A percentile compares a stretch with the other conserved stretches of the same genome.
These are phyloP conservation scores for Magnaporthiopsis poae DNA, from an alignment of 2,329 filamentous ascomycete species.

Conservation along the genomic window DNA sequence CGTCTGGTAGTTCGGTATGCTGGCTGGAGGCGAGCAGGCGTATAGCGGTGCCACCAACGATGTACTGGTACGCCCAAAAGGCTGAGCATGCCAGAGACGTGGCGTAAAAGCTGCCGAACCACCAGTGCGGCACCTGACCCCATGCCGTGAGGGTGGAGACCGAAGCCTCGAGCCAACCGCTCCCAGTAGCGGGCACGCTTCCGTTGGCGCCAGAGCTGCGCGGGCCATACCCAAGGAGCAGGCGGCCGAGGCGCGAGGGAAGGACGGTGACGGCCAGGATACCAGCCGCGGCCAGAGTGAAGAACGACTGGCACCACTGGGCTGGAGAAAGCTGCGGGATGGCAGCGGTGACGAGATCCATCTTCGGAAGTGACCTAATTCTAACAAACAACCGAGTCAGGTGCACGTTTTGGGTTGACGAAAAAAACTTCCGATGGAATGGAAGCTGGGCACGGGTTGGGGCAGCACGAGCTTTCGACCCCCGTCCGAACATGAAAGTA, in stretches of 20 bases:
- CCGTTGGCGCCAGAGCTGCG: constrained; percentile 21
- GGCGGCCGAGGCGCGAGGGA: constrained; percentile 32
- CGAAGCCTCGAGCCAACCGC: constrained; percentile 17
- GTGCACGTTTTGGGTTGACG: not conserved
- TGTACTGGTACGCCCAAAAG: constrained; percentile 64
- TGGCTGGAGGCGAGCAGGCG: constrained; percentile 29
- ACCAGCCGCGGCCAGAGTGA: constrained; percentile 30
- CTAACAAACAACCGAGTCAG: not conserved
- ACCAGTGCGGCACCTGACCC: constrained; percentile 15
- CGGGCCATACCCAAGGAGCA: constrained; percentile 43
- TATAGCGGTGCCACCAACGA: constrained; percentile 44
- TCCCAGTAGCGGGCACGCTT: constrained; percentile 4
- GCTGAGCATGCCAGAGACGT: constrained; percentile 58
- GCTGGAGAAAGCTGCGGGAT: constrained; percentile 16
- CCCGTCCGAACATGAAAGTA: not conserved
- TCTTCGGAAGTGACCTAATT: not conserved
- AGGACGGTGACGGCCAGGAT: constrained; percentile 34
- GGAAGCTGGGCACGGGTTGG: not conserved
- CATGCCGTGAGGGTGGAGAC: constrained; percentile 27
- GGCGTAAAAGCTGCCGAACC: constrained; percentile 76
- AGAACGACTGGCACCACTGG: constrained; percentile 36
- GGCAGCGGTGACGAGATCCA: not conserved
- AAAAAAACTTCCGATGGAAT: not conserved
- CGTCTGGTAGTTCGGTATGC: constrained; percentile 18
- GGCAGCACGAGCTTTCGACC: not conserved